A percentile compares a stretch with the other conserved stretches of the same genome.
Conservation (phyloP, 2,329 filamentous ascomycete species). For the Beauveria sp. region DNA sequence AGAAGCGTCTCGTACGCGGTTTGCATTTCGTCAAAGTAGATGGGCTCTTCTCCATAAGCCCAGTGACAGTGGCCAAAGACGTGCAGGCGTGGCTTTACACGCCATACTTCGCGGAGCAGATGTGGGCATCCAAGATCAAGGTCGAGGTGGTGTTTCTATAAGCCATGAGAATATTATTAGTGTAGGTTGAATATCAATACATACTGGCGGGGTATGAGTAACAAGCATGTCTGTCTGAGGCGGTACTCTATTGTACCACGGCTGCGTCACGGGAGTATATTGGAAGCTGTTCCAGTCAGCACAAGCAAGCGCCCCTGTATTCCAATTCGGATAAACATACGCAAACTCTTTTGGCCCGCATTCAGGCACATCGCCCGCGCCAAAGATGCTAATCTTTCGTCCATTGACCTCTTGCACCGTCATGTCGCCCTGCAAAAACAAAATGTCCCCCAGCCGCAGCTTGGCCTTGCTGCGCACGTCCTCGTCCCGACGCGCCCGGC, state of each 20-base stretch:
- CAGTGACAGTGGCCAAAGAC: slow-evolving; percentile 83
- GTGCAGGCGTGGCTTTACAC: slow-evolving; percentile 66
- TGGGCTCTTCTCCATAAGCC: slow-evolving; percentile 59
- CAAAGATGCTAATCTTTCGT: slow-evolving; percentile 57
- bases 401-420: slow-evolving; percentile 56
- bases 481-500: slow-evolving; percentile 47
- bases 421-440: slow-evolving; percentile 67
- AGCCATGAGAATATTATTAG: neutral
- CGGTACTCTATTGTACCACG: slow-evolving; percentile 67
- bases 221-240: slow-evolving; percentile 68
- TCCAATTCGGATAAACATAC: slow-evolving; percentile 19
- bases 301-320: neutral
- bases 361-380: slow-evolving; percentile 70
- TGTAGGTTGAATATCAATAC: slow-evolving; percentile 9
- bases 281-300: slow-evolving; percentile 52
- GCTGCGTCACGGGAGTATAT: slow-evolving; percentile 56
- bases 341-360: slow-evolving; percentile 66
- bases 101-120: slow-evolving; percentile 65
- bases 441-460: slow-evolving; percentile 59
- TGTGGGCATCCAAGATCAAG: slow-evolving; percentile 62
- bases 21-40: slow-evolving; percentile 71
- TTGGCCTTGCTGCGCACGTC: slow-evolving; percentile 44
- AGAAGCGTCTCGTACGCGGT: slow-evolving; percentile 61
- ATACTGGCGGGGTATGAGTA: slow-evolving; percentile 70
- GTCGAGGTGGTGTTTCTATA: slow-evolving; percentile 58